A percentile compares a stretch with the other conserved stretches of the same genome.
phyloP scores from a whole-genome alignment of 176 grass and related monocot species.

The Dactylis glomerata region DNA sequence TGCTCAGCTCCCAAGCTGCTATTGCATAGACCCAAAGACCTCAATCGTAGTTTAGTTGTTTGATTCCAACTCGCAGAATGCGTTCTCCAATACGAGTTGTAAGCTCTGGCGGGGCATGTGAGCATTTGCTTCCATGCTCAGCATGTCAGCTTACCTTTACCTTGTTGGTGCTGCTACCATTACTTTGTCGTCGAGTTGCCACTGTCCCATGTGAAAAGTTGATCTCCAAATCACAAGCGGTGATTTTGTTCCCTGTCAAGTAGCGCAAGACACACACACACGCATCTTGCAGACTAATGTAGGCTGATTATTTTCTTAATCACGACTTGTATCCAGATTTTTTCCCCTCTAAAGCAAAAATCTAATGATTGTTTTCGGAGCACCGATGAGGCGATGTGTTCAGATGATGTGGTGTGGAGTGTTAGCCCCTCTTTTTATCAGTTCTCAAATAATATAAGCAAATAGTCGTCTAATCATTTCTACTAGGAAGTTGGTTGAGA shows the following conservation, averaged over 20 bases:
- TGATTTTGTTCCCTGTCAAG: neutral
- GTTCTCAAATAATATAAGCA: neutral
- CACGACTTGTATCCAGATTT: too few relatives aligned
- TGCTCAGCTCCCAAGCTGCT: neutral
- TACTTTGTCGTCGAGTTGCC: conserved; percentile 21
- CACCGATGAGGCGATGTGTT: neutral
- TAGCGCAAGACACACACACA: neutral
- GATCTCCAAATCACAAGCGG: neutral
- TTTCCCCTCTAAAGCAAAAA: too few relatives aligned
- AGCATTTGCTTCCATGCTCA: neutral
- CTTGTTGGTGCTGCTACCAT: neutral
- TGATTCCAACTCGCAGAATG: neutral
- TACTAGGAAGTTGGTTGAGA: neutral
- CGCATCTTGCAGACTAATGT: neutral
- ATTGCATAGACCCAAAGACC: neutral
- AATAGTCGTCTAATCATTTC: neutral
- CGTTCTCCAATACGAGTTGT: neutral
- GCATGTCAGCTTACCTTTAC: neutral
- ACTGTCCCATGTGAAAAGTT: neutral
- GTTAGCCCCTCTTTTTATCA: neutral
- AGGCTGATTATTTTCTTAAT: too few relatives aligned
- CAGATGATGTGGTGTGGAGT: neutral
- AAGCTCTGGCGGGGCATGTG: conserved; percentile 7
- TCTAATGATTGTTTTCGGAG: neutral
- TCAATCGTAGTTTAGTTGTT: neutral